Base-by-base conservation (phyloP, 176 grass and related monocot genomes). In the Poa annua region DNA sequence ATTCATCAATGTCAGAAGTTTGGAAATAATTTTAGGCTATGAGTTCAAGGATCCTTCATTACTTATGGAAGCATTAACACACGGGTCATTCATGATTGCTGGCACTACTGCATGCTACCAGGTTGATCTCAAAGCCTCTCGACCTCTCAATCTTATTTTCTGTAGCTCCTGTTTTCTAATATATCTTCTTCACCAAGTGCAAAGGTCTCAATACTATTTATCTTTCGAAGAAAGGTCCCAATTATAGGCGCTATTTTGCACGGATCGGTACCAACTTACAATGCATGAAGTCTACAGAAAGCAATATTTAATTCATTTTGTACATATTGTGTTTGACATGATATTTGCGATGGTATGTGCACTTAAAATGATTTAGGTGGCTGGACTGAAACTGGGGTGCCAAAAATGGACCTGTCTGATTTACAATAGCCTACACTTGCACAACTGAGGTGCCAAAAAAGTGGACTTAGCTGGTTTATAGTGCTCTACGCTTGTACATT, bases 1-100 rank as follows among this genome's bases (percentile, higher is more conserved):
- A 32, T 83, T 89, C 53, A 86, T 97, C 63, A 92, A 97, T 15
- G 33, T 87, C 61, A 73, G 68, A 75, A 70, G 77, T 51, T 84
- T 94, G 54, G 77, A 88, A 78, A 82, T 12, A 21, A 69, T 90
- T 41, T 76, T 94, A 7, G 64, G 59, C 17, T 97, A 97, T 76
- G 47, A 39, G 44, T 97, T 97, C 39, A 49, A 55, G 45, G 92
- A 97, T 60, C 29, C 42, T 38, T 83, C 76, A 67, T 47, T 97
- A 52, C 88, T 97, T 56, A 13, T 92, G 48, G 94, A 97, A 92
- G 92, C 91, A 60, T 74, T 97, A 80, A 97, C 89, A 47, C 94
- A 97, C 62, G 77, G 91, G 10, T 97, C 94, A 4, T 94, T 87
- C 85, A 81, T 88, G 49, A 54, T 77, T 63, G 51, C 89, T 19